Base-by-base conservation (phyloP, 768 basidiomycete genomes). In the Suillus alpinus region DNA sequence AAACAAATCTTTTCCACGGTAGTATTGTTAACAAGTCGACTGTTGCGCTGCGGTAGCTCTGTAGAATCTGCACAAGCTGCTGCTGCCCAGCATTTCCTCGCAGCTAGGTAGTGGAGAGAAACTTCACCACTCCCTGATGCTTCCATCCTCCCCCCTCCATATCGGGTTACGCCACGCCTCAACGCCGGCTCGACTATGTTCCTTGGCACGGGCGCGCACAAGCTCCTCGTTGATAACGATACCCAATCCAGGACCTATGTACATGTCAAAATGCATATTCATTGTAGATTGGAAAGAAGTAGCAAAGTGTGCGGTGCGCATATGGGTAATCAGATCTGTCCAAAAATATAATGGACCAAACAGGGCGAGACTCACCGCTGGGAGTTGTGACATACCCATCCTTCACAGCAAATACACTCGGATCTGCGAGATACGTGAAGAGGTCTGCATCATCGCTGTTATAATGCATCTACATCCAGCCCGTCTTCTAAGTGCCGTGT, bases 141-240 rank as follows among this genome's bases (percentile, higher is more conserved):
- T 76, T 1, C 81, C 84, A 62, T 87, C 85, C 7, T 76, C 74
- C 2, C 83, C 84, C 59, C 83, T 75, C 82, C 83, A 85, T 3
- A 83, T 73, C 0, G 82, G 81, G 68, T 69, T 69, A 18, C 53
- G 67, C 68, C 65, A 72, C 26, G 65, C 60, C 29, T 49, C 55
- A 2, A 52, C 73, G 56, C 53, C 64, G 1, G 66, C 69, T 49
- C 14, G 57, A 32, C 57, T 51, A 14, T 66, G 59, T 60, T 31
- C 60, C 18, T 37, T 59, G 56, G 69, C 62, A 9, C 64, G 61
- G 18, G 73, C 68, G 40, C 77, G 63, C 12, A 90, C 84, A 13
- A 86, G 68, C 10, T 68, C 69, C 69, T 89, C 88, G 64, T 90
- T 81, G 60, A 89, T 78, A 51, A 81, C 73, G 36, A 88, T 82